These are phyloP conservation scores for Pleurotus sapidus DNA, from an alignment of 768 basidiomycete species.

Conservation along the genomic window DNA sequence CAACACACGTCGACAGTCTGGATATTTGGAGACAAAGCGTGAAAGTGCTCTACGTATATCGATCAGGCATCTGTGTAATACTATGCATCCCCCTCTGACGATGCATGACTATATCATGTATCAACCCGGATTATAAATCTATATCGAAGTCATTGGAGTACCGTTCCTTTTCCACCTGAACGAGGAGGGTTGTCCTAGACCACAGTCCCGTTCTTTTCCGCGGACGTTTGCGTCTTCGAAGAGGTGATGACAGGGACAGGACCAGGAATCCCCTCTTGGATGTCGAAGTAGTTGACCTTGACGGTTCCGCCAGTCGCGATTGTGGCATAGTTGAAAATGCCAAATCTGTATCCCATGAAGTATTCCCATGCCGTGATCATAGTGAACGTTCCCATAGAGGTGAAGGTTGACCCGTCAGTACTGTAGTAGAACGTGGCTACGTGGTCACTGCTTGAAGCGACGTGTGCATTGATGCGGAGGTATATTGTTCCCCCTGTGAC, in stretches of 20 bases:
- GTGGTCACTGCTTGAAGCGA: slow-evolving; percentile 7
- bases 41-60: no score
- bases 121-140: no score
- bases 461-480: slow-evolving; percentile 12
- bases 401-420: slow-evolving; percentile 14
- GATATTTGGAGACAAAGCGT: not conserved
- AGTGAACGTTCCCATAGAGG: slow-evolving; percentile 11
- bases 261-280: no score
- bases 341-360: slow-evolving; percentile 16
- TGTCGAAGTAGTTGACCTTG: not conserved
- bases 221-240: no score
- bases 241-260: no score
- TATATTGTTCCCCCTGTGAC: slow-evolving; percentile 11
- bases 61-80: no score
- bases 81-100: no score
- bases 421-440: slow-evolving; percentile 13
- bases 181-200: not conserved
- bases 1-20: not conserved
- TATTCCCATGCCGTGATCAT: slow-evolving; percentile 14
- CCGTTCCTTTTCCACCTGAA: not conserved
- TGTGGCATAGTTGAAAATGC: slow-evolving; percentile 16
- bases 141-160: not conserved
- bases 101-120: no score
- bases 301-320: slow-evolving; percentile 12
- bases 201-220: no score